Evolutionary conservation across 371 early-diverging fungal species (phyloP).

Genomic region (Lichtheimia ramosa): DNA sequence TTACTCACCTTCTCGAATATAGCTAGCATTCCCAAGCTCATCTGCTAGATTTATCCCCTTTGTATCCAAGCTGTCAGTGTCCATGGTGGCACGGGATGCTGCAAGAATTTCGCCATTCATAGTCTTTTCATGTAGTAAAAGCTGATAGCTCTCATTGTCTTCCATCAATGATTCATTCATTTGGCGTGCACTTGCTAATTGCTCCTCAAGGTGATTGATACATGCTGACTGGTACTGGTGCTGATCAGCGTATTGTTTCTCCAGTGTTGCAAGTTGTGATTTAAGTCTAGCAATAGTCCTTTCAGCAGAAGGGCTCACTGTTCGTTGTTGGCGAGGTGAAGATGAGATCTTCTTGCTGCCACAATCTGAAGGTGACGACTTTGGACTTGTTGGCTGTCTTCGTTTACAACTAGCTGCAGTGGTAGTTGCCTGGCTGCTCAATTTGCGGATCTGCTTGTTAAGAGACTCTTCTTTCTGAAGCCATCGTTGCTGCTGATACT

Average conservation of each 20-base stretch:
- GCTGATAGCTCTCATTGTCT: constrained; percentile 75
- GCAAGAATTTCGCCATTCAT: constrained; percentile 4
- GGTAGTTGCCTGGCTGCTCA: constrained; percentile 1
- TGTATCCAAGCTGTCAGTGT: too few species aligned
- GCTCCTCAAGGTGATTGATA: constrained; percentile 34
- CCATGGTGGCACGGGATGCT: neutral
- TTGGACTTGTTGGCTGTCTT: neutral
- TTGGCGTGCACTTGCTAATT: constrained; percentile 49
- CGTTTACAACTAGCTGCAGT: neutral
- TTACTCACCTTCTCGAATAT: too few species aligned
- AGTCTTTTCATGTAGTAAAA: neutral
- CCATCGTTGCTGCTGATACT: constrained; percentile 23
- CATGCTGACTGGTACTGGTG: constrained; percentile 21
- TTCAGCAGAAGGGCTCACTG: neutral
- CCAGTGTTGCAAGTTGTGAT: constrained; percentile 8
- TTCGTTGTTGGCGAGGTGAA: neutral
- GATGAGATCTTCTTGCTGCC: neutral
- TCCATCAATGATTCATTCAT: constrained; percentile 67
- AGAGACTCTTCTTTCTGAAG: constrained; percentile 20
- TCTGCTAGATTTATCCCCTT: too few species aligned
- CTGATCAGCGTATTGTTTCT: neutral
- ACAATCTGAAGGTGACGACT: neutral
- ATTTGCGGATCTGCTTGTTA: constrained; percentile 10
- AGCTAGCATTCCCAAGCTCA: too few species aligned
- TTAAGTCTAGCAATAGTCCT: constrained; percentile 6